Evolutionary conservation across 2,329 filamentous ascomycete species (phyloP), one percentile per base, ranked within the genome.

Genomic region (Monosporascus sp.): DNA sequence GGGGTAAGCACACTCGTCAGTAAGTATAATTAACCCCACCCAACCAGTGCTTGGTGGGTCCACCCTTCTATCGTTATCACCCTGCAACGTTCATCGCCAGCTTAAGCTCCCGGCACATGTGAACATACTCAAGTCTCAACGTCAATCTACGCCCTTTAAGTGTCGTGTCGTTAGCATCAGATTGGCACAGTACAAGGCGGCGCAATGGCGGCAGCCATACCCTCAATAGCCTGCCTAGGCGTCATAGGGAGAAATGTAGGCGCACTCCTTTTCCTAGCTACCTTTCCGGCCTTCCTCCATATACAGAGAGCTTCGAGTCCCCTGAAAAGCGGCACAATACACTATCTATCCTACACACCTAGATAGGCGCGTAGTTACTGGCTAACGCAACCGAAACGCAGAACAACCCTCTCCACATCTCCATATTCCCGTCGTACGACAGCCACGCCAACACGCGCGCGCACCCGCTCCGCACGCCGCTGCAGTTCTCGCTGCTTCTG

Each of bases 361-460:
- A 44, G 22, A 11, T 49, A 54, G 7, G 31, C 11, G 31, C 9
- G 7, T 14, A 35, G 11, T 14, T 35, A 14, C 11, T 41, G 45
- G 52, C 58, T 58, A 49, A 60, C 55, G 39, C 11, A 11, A 9
- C 43, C 4, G 17, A 27, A 25, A 46, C n/a, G 22, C 67, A 97
- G 92, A 96, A 97, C 76, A 96, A 97, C 68, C 94, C 93, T 54
- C 87, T 97, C 60, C 93, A 97, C 74, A 89, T 96, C 64, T 86
- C 90, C 56, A 84, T 96, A 68, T 96, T 97, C 72, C 88, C 90
- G 50, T 88, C 86, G 47, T 82, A 89, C 77, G 77, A 81, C 66
- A 74, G 79, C 48, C 60, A 78, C 50, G 78, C 77, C 60, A 75
- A 78, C 70, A 74, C 72, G 51, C 75, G 77, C 61, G 65, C 72